Base-by-base conservation (phyloP, 2,329 filamentous ascomycete species). In the Thielaviopsis euricoi region DNA sequence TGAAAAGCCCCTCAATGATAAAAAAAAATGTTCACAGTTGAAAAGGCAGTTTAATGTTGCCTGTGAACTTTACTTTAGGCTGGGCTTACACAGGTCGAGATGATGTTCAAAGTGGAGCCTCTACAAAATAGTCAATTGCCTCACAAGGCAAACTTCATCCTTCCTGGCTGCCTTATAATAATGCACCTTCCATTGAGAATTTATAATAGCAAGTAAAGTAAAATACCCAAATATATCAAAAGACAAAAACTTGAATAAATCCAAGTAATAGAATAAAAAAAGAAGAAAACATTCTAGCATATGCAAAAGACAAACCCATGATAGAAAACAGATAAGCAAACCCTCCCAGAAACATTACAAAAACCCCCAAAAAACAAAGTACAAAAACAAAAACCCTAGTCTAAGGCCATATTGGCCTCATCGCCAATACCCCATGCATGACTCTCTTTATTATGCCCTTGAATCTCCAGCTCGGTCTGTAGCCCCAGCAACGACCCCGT, bases 331-430 rank as follows among this genome's bases (percentile, higher is more conserved):
- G 25, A 22, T 29, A n/a, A 54, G 10, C 25, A 26, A 53, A 40
- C 17, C 7, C 9, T 10, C 25, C 25, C 25, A 26, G 12, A 33
- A 33, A 33, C n/a, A n/a, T n/a, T n/a, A 33, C 3, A 33, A 21
- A 22, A 37, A 40, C 33, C 21, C 25, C 21, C 37, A 29, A 21
- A 22, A 53, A 26, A 46, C 25, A 49, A 33, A 33, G 7, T n/a
- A n/a, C 40, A 58, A 37, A 54, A 37, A 37, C 43, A n/a, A 49
- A 29, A 21, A n/a, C 21, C 37, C 29, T 68, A 91, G 69, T 91
- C 88, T 63, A 95, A 72, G 33, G 82, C 85, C 86, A 95, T 93
- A 65, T 85, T 77, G 23, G 86, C 82, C 66, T 95, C 89, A 67
- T 95, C 89, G 1, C 87, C 86, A 54, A 94, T 78, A 0, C 87